These are phyloP conservation scores for Lactarius evosmus DNA, from an alignment of 768 basidiomycete species.

Conservation along the genomic window DNA sequence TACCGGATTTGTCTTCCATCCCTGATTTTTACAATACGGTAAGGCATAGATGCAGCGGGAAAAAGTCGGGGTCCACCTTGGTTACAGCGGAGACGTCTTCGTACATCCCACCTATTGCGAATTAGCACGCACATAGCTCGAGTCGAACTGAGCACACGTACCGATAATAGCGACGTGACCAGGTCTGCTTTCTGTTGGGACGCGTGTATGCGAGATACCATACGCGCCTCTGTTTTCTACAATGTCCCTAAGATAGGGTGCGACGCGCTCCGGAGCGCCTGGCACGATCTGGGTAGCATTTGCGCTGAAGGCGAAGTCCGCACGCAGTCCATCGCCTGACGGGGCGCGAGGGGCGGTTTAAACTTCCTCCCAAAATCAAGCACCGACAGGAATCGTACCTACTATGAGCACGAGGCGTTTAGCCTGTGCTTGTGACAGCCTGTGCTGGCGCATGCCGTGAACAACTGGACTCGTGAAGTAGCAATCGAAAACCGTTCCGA, in stretches of 20 bases:
- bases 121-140: neutral
- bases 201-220: constrained; percentile 81
- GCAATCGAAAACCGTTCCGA: constrained; percentile 76
- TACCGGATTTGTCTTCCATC: constrained; percentile 85
- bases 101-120: constrained; percentile 69
- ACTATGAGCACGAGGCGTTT: constrained; percentile 79
- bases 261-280: constrained; percentile 54
- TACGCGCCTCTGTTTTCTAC: constrained; percentile 66
- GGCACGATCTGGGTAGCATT: constrained; percentile 57
- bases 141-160: constrained; percentile 31
- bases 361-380: neutral
- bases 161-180: constrained; percentile 89
- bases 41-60: constrained; percentile 2
- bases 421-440: constrained; percentile 46
- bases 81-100: constrained; percentile 88
- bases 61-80: constrained; percentile 45
- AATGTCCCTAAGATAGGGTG: constrained; percentile 72
- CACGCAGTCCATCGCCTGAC: constrained; percentile 77
- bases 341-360: neutral
- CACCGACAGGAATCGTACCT: constrained; percentile 42
- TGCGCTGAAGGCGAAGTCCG: constrained; percentile 69
- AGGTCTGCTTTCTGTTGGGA: constrained; percentile 85
- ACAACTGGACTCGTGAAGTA: constrained; percentile 86
- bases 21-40: constrained; percentile 41
- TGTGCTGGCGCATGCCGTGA: constrained; percentile 65